Evolutionary conservation across 2,329 filamentous ascomycete genomes (phyloP), one percentile per base, ranked within the genome.

Genomic region (Neonectria magnoliae): DNA sequence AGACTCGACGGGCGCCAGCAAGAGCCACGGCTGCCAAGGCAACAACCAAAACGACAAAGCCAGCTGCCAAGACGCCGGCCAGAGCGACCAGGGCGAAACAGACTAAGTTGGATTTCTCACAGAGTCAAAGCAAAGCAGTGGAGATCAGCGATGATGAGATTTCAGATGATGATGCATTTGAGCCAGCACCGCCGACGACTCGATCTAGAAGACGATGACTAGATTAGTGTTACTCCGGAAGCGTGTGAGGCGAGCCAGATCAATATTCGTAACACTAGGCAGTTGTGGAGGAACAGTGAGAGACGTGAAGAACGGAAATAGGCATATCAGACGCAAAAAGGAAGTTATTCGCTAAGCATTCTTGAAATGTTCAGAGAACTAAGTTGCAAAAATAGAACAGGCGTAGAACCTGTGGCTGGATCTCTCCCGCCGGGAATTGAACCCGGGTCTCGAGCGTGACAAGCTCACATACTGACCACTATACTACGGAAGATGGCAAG

Each of bases 131-230:
- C 36, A 80, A 83, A 41, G 81, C 82, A n/a, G 73, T 87, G 16
- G 87, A 90, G 72, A 85, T 90, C 58, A 90, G 88, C 65, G 88
- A 90, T 63, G 88, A 91, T 73, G 88, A 90, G 75, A 89, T 91
- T 48, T 87, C 85, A 0, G 87, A 88, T 61, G 87, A 89, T 47
- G 86, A 88, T 75, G 78, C 83, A 0, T 90, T 91, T 75, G 87
- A 90, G 75, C 81, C 85, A 6, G 81, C 83, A 54, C 83, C 83
- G 0, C 68, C 74, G 13, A 68, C 78, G 18, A 76, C 71, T n/a
- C 69, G 77, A 57, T 76, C 76, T 6, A 75, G 78, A 53, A 74
- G 75, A 50, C 71, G 76, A 56, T 78, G 64, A 71, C 22, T 57
- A 13, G 7, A 38, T 16, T 13, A 16, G 47, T 10, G 6, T 38